These are phyloP conservation scores for Citrus cavaleriei DNA, from an alignment of 345 rosid species.

Conservation along the genomic window DNA sequence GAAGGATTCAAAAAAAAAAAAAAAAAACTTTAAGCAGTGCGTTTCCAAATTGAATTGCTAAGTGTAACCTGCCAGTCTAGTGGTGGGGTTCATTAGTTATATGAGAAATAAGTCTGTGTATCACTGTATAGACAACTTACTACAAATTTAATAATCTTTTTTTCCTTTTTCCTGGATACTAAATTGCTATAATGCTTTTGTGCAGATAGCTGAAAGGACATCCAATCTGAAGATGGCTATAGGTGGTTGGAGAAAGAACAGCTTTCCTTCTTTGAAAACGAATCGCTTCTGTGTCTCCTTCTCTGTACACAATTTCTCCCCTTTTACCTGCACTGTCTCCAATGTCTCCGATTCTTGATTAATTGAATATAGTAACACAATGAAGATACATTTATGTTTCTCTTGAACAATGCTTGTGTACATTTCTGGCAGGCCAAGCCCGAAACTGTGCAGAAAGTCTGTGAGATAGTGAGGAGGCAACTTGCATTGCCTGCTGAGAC, in stretches of 20 bases:
- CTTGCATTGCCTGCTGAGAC: slow-evolving; percentile 59
- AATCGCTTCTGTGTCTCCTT: slow-evolving; percentile 22
- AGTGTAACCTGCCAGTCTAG: neutral
- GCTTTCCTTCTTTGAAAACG: slow-evolving; percentile 27
- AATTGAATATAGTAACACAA: neutral
- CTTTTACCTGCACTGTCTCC: neutral
- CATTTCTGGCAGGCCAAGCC: slow-evolving; percentile 55
- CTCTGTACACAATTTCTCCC: slow-evolving; percentile 13
- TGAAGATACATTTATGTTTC: neutral
- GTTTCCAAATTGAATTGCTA: neutral
- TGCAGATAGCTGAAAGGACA: slow-evolving; percentile 17
- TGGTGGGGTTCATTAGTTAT: neutral
- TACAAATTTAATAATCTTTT: neutral
- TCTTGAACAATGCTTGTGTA: neutral
- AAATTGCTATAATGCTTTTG: neutral
- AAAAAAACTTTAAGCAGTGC: too few species aligned
- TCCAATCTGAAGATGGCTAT: slow-evolving; percentile 28
- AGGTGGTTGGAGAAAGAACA: slow-evolving; percentile 20
- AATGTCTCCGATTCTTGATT: neutral
- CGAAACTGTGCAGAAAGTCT: slow-evolving; percentile 77
- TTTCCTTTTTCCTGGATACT: neutral
- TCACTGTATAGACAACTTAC: neutral
- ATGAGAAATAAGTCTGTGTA: neutral
- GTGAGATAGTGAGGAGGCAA: slow-evolving; percentile 77
- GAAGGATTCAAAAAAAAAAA: neutral